Percentiles rank a stretch among this genome's conserved stretches.
Evolutionary conservation across 371 early-diverging fungal species (phyloP).

Genomic region (Haplosporangium sp.): DNA sequence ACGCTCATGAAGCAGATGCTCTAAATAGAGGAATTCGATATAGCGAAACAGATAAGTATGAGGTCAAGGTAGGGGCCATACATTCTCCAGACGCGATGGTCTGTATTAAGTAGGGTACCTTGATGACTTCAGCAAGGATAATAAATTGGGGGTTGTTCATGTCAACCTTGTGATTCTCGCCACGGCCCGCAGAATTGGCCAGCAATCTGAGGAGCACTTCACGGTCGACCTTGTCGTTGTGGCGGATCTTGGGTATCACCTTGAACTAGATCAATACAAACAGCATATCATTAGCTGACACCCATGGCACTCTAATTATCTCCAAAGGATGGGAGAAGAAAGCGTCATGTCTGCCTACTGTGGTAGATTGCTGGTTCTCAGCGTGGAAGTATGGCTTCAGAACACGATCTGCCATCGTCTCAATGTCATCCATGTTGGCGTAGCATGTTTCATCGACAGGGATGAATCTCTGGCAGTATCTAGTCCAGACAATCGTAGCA

Average conservation of each 20-base stretch:
- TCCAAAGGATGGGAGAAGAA: too few species aligned
- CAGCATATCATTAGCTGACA: not conserved
- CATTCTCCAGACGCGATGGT: not conserved
- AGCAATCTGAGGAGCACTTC: slow-evolving; percentile 65
- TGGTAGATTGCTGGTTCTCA: slow-evolving; percentile 57
- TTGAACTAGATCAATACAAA: slow-evolving; percentile 66
- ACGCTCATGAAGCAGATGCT: slow-evolving; percentile 80
- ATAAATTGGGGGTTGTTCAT: slow-evolving; percentile 69
- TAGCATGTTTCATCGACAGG: slow-evolving; percentile 73
- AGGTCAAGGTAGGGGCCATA: not conserved
- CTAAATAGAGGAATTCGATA: slow-evolving; percentile 38
- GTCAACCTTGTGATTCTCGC: slow-evolving; percentile 69
- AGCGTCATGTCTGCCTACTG: slow-evolving; percentile 36
- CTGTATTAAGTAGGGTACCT: slow-evolving; percentile 55
- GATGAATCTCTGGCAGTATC: slow-evolving; percentile 69
- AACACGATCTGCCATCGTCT: slow-evolving; percentile 62
- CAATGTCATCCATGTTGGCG: slow-evolving; percentile 69
- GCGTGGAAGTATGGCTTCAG: slow-evolving; percentile 67
- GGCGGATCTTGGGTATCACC: slow-evolving; percentile 71
- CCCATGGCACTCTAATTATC: too few species aligned
- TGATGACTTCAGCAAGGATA: slow-evolving; percentile 77
- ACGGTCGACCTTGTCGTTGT: slow-evolving; percentile 68
- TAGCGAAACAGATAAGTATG: not conserved
- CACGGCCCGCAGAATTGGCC: slow-evolving; percentile 63
- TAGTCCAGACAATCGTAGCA: slow-evolving; percentile 6